Evolutionary conservation across 257 asterid genomes (phyloP).

Genomic region (Dorcoceras hygrometricum): DNA sequence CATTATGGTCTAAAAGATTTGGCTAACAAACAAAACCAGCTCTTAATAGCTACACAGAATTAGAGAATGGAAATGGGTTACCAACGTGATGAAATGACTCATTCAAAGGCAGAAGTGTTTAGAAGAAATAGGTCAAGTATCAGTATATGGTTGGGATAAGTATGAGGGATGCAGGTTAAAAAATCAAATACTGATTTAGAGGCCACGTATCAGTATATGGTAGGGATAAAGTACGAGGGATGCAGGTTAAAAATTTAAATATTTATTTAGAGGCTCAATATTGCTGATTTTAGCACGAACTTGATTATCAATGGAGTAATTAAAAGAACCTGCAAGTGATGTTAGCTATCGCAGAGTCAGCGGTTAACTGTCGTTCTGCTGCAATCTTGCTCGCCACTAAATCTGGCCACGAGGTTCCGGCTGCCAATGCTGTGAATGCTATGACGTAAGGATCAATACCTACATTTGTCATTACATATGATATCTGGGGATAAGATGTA

Average conservation of each 20-base stretch:
- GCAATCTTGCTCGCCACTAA: slow-evolving; percentile 97
- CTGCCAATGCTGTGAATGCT: slow-evolving; percentile 89
- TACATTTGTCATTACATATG: slow-evolving; percentile 27
- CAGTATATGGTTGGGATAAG: no score
- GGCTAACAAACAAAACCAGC: background rate
- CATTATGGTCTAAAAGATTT: background rate
- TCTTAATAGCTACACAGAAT: no score
- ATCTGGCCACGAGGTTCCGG: slow-evolving; percentile 98
- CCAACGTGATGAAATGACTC: no score
- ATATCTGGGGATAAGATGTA: background rate
- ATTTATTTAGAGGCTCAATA: no score
- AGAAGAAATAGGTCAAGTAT: no score
- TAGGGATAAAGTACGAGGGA: background rate
- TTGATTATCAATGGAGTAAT: background rate
- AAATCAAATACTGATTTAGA: no score
- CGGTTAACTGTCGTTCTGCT: slow-evolving; percentile 87
- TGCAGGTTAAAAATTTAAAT: background rate
- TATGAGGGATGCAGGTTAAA: background rate
- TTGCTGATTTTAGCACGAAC: background rate
- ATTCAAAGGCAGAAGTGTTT: no score
- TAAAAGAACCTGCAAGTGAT: slow-evolving; percentile 78
- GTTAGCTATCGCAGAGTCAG: slow-evolving; percentile 95
- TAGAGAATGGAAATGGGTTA: no score
- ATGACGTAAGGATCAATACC: slow-evolving; percentile 69
- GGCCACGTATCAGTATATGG: no score